Evolutionary conservation across 768 basidiomycete genomes (phyloP).

Genomic region (Tulasnella sp.): DNA sequence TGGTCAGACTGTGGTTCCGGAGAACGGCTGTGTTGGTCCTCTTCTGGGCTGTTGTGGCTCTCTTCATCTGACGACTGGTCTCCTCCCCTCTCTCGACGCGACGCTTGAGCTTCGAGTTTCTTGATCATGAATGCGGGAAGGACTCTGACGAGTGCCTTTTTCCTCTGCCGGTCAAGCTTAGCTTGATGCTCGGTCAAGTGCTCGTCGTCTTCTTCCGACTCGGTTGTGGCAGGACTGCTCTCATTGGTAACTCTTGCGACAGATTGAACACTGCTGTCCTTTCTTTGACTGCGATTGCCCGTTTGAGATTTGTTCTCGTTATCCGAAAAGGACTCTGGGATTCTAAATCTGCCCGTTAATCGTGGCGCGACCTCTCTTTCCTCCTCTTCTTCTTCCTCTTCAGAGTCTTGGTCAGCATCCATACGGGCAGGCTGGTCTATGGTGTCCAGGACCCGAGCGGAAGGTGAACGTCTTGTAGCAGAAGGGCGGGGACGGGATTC

Average conservation of each 20-base stretch:
- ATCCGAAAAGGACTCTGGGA: background rate
- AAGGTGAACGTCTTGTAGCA: background rate
- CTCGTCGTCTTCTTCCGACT: constrained; percentile 26
- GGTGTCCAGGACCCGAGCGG: background rate
- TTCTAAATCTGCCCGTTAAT: background rate
- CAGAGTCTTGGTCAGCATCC: background rate
- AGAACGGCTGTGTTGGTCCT: constrained; percentile 16
- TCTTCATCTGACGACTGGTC: constrained; percentile 3
- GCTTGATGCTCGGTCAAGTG: constrained; percentile 13
- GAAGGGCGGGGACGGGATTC: background rate
- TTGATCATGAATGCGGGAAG: constrained; percentile 49
- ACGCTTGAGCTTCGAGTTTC: constrained; percentile 27
- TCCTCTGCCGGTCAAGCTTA: constrained; percentile 30
- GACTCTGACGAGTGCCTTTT: constrained; percentile 42
- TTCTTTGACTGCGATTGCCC: background rate
- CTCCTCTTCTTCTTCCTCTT: background rate
- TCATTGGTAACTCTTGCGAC: background rate
- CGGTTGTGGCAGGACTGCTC: background rate
- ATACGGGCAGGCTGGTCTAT: background rate
- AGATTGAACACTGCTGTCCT: constrained; percentile 1
- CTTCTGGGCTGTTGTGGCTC: constrained; percentile 10
- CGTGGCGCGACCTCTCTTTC: background rate
- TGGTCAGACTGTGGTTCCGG: constrained; percentile 8
- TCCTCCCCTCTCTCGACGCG: background rate
- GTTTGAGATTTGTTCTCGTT: background rate